phyloP scores from a whole-genome alignment of 345 rosid species.

The Lepidium didymum region DNA sequence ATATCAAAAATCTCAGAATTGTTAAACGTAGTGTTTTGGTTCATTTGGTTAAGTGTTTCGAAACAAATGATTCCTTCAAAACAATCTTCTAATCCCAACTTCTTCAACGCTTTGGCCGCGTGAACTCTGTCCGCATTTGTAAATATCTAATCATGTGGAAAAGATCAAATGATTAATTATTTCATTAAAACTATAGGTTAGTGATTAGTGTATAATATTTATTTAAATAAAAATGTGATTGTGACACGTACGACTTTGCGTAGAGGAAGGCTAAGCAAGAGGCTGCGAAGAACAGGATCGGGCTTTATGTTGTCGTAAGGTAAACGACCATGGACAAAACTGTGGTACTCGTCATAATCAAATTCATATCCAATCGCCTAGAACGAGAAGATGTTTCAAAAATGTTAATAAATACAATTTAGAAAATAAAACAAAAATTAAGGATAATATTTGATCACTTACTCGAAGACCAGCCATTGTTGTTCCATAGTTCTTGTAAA shows the following conservation, averaged over 20 bases:
- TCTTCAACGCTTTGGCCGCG: constrained; percentile 57
- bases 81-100: constrained; percentile 80
- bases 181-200: background rate
- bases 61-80: constrained; percentile 94
- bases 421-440: background rate
- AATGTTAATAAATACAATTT: background rate
- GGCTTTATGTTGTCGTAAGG: constrained; percentile 88
- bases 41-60: constrained; percentile 70
- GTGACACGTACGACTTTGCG: constrained; percentile 68
- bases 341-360: constrained; percentile 89
- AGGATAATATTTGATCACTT: constrained; percentile 9
- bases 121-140: constrained; percentile 86
- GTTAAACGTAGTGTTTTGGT: constrained; percentile 35
- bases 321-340: constrained; percentile 83
- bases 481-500: constrained; percentile 92
- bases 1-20: constrained; percentile 53
- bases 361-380: constrained; percentile 95
- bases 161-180: background rate
- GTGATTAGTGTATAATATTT: background rate
- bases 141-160: constrained; percentile 46
- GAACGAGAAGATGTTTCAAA: background rate
- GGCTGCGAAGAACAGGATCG: constrained; percentile 72
- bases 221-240: background rate
- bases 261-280: constrained; percentile 65
- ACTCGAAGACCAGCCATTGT: constrained; percentile 99